Evolutionary conservation across 2,329 filamentous ascomycete genomes (phyloP), one percentile per base, ranked within the genome.

Genomic region (Juglanconis juglandina): DNA sequence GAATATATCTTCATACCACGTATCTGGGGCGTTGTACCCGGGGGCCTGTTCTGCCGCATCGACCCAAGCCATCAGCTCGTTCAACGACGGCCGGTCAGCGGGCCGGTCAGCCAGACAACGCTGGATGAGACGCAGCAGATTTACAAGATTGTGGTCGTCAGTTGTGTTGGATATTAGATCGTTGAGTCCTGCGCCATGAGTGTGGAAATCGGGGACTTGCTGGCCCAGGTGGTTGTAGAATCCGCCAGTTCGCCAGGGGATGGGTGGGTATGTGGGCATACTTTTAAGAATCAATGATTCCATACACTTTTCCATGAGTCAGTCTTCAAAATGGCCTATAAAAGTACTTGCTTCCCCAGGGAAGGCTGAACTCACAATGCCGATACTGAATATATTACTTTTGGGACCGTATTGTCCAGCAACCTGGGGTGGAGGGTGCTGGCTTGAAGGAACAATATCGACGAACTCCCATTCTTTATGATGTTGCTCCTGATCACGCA

Each of bases 401-500:
- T 17, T 24, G 13, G 54, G 24, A 7, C 54, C 54, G 30, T 42
- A 57, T 1, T 41, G 48, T 5, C 54, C 54, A 33, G 54, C 54
- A n/a, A 57, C 34, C 35, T 50, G 35, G 13, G 54, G 46, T 8
- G 8, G 24, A 10, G 47, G 30, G 1, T 34, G 6, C 2, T 50
- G 46, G 3, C 17, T 34, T 8, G n/a, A 1, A 11, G 54, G 54
- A 8, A 42, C 44, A 14, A 33, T 24, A 11, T 32, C 17, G 9
- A 56, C 32, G 35, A 49, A 56, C 3, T 56, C 54, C 54, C 54
- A 56, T 42, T 56, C 54, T 8, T 42, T 56, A 24, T 56, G 54
- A 8, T 49, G 41, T 56, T 56, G 54, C 32, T 56, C 54, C 53
- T 56, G 6, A 1, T 53, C 17, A 11, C 41, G 41, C n/a, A 13